Percentiles rank a stretch among this genome's conserved stretches.
Evolutionary conservation across 2,329 filamentous ascomycete species (phyloP).

Genomic region (Anthostomella pinea): DNA sequence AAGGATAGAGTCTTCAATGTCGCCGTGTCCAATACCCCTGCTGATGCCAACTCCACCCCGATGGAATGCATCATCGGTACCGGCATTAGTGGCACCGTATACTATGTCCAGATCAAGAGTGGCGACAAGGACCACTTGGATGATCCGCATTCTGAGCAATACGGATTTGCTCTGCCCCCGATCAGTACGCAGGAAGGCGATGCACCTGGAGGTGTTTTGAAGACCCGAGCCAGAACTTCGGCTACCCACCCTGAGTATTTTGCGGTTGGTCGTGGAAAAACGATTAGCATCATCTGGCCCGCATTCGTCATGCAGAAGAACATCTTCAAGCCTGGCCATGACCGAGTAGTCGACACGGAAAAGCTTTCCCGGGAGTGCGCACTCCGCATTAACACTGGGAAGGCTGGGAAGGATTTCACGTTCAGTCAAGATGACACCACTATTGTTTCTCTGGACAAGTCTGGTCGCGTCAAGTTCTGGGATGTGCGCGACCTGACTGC

Average conservation of each 20-base stretch:
- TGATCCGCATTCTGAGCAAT: conserved; percentile 74
- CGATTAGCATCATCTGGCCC: conserved; percentile 84
- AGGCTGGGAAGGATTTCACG: conserved; percentile 96
- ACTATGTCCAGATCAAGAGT: conserved; percentile 83
- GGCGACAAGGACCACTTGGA: conserved; percentile 77
- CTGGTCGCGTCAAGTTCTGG: conserved; percentile 96
- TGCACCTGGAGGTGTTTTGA: conserved; percentile 85
- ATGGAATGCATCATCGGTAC: conserved; percentile 87
- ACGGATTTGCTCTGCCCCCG: conserved; percentile 86
- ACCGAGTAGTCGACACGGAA: conserved; percentile 78
- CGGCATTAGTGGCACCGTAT: conserved; percentile 92
- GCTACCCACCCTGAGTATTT: conserved; percentile 90
- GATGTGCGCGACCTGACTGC: conserved; percentile 78
- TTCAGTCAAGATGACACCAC: conserved; percentile 96
- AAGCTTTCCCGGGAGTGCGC: conserved; percentile 82
- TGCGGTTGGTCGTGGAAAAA: conserved; percentile 91
- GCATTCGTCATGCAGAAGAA: conserved; percentile 61
- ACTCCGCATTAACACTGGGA: conserved; percentile 92
- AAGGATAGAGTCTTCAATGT: conserved; percentile 96
- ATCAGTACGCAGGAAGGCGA: conserved; percentile 85
- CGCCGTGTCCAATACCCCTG: conserved; percentile 68
- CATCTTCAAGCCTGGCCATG: conserved; percentile 61
- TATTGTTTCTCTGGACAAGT: conserved; percentile 95
- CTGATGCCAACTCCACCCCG: conserved; percentile 53
- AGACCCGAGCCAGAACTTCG: conserved; percentile 90